Percentiles rank a stretch among this genome's conserved stretches.
These are phyloP conservation scores for Nicotiana tabacum DNA, from an alignment of 257 asterid genomes.

Conservation along the genomic window DNA sequence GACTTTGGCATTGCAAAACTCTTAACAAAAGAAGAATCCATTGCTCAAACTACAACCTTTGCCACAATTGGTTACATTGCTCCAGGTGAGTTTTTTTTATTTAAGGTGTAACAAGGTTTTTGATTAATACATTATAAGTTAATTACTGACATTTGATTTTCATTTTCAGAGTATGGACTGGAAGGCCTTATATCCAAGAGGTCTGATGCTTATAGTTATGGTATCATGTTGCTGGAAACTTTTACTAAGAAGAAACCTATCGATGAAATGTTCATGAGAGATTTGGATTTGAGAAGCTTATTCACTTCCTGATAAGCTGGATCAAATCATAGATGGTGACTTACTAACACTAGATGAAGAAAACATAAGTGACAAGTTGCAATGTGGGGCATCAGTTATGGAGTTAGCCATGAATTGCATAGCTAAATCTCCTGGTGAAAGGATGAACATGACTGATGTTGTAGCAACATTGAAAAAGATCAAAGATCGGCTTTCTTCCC, in stretches of 20 bases:
- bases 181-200: conserved; percentile 7
- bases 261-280: conserved; percentile 6
- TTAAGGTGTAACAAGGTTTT: neutral
- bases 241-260: neutral
- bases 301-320: neutral
- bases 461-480: conserved; percentile 8
- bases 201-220: conserved; percentile 14
- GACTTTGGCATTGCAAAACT: conserved; percentile 30
- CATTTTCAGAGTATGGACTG: neutral
- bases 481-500: conserved; percentile 2
- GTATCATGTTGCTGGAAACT: conserved; percentile 11
- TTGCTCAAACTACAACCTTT: conserved; percentile 19
- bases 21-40: conserved; percentile 14
- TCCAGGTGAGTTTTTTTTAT: conserved; percentile 5
- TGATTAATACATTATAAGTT: neutral
- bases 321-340: conserved; percentile 8
- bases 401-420: conserved; percentile 15
- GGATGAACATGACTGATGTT: conserved; percentile 16
- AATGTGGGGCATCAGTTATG: neutral
- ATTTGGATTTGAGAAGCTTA: neutral
- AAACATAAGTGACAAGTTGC: neutral
- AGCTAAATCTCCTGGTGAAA: neutral
- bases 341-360: neutral
- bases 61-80: conserved; percentile 36
- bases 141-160: neutral